Evolutionary conservation across 1,284 basidiomycete genomes (phyloP), one percentile per base, ranked within the genome.

Genomic region (Fomes fomentarius): DNA sequence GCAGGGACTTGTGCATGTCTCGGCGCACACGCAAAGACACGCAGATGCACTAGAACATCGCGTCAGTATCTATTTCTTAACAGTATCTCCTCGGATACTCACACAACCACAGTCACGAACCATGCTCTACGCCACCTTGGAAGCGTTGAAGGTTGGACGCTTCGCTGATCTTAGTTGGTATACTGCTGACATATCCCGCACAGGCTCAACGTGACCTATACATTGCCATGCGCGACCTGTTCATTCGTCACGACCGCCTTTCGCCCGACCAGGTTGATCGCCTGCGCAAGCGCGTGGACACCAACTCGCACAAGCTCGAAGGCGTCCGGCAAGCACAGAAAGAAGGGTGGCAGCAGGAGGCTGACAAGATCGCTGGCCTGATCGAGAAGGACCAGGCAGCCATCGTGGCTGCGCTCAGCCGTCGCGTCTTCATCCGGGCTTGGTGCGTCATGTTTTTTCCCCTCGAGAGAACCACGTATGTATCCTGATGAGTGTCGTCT

Each of bases 191-290:
- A 15, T 12, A 22, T 38, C 8, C 10, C 50, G 70, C 37, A n/a
- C 74, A 94, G 85, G 75, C 75, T 45, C 93, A 97, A 69, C 84
- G 94, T 37, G 95, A 98, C 67, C 76, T 97, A 4, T 96, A 94
- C 69, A 76, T 92, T 38, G 86, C 92, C 8, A 87, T 90, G 69
- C 84, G 91, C 19, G 93, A 95, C 63, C 77, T 96, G 4, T 91
- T 96, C 67, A 76, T 85, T 42, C 85, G 94, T 21, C 89, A 94
- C 63, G 90, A 93, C 55, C 84, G 86, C 30, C 78, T 96, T 33
- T 92, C 93, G 0, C 80, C 85, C 34, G 95, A 97, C 66, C 83
- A 87, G 60, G 92, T 95, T 2, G 93, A 96, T 47, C 81, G 88
- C 28, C 76, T 97, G 51, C 89, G 87, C 71, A 95, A 92, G 66